Evolutionary conservation across 2,329 filamentous ascomycete species (phyloP), one percentile per base, ranked within the genome.

Genomic region (Akanthomyces muscarius): DNA sequence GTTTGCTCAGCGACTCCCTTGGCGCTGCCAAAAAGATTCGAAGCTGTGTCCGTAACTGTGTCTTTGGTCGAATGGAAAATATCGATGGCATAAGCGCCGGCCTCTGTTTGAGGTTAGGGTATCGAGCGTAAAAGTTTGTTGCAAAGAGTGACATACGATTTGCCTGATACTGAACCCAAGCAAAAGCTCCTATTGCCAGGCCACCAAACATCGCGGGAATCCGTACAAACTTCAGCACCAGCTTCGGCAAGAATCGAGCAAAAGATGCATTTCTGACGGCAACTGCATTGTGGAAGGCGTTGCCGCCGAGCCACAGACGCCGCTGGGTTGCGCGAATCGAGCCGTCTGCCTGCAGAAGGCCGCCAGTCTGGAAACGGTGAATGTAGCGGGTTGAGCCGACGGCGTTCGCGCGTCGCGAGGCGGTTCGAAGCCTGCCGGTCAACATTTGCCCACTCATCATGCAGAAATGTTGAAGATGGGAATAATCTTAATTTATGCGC

Each of bases 121-220:
- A 45, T 21, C 13, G 8, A 33, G 10, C 7, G 18, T 7, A 1
- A n/a, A 36, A 16, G 16, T 25, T 13, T 18, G 5, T 41, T 52
- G 21, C 13, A 30, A 6, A 18, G 33, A 4, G 48, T 65, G 52
- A 83, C 90, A 66, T 83, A 93, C 90, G 90, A 62, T 89, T 87
- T 66, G 95, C 94, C 77, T 99, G 95, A 74, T 99, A 98, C 74
- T 99, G 95, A 55, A 99, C 79, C 83, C 97, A 99, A 30, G 92
- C 92, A 64, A 96, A 79, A 3, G 90, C 91, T 16, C 91, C 93
- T 68, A 99, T 85, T 71, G 92, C 91, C 53, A 93, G 85, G 48
- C 92, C 92, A 48, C 94, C 95, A 71, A 97, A 93, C 79, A 97
- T 89, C 63, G 95, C 95, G 23, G 95, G 95, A 61, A 97, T 81